phyloP scores from a whole-genome alignment of 1,284 basidiomycete genomes.

The Phlebopus sp. region DNA sequence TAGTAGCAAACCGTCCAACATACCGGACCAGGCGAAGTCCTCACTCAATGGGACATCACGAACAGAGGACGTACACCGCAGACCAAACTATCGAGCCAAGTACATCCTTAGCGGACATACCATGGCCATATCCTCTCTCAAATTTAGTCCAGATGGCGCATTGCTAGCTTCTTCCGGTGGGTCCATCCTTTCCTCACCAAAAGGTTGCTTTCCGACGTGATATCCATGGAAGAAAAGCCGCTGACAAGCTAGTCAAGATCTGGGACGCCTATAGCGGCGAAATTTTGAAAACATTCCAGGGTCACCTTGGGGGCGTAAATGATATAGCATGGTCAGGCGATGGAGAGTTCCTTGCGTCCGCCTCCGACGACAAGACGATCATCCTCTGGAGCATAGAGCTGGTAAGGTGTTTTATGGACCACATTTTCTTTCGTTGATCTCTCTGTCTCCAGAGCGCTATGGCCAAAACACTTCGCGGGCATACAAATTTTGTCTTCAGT shows the following conservation, averaged over 20 bases:
- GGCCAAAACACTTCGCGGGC: conserved; percentile 69
- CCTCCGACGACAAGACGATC: conserved; percentile 87
- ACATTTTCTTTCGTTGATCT: conserved; percentile 7
- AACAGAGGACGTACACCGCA: background rate
- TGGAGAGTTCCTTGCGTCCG: conserved; percentile 79
- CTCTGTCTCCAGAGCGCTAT: conserved; percentile 45
- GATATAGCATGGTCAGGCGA: conserved; percentile 87
- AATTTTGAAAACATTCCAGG: conserved; percentile 65
- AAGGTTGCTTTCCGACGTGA: conserved; percentile 19
- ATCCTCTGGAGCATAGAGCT: conserved; percentile 76
- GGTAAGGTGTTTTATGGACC: conserved; percentile 37
- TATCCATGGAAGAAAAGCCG: conserved; percentile 51
- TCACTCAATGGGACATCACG: background rate
- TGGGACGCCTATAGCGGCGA: conserved; percentile 75
- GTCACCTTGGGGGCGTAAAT: conserved; percentile 80
- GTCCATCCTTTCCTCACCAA: conserved; percentile 23
- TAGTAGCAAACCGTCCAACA: background rate
- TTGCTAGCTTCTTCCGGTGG: conserved; percentile 74
- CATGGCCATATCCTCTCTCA: conserved; percentile 70
- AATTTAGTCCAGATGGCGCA: conserved; percentile 76
- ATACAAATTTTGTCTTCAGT: conserved; percentile 94
- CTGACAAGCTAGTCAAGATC: conserved; percentile 76
- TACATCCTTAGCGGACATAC: conserved; percentile 72
- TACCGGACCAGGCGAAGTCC: too few species aligned
- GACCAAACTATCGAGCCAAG: conserved; percentile 40